Conservation (phyloP, 1,284 basidiomycete genomes). For the Entoloma clypeatum region DNA sequence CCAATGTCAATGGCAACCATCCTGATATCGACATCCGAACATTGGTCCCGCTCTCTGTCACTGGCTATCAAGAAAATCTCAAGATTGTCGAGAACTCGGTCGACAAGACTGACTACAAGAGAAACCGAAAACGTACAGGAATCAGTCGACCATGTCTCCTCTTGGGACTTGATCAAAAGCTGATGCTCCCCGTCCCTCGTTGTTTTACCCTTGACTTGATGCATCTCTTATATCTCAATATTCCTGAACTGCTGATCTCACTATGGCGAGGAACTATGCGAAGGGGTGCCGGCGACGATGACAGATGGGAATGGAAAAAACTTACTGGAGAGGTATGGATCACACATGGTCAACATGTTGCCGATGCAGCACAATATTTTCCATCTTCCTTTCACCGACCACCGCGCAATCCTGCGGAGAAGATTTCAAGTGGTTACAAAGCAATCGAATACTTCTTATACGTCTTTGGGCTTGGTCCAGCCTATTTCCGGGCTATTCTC, state of each 20-base stretch:
- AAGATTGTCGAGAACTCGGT: conserved; percentile 10
- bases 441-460: conserved; percentile 30
- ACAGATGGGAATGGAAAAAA: conserved; percentile 28
- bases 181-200: conserved; percentile 27
- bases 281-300: conserved; percentile 12
- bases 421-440: conserved; percentile 33
- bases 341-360: conserved; percentile 25
- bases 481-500: conserved; percentile 27
- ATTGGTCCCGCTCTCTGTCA: conserved; percentile 5
- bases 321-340: conserved; percentile 19
- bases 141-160: conserved; percentile 35
- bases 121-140: conserved; percentile 27
- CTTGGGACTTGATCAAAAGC: conserved; percentile 19
- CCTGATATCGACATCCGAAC: conserved; percentile 23
- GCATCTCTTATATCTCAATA: conserved; percentile 31
- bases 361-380: conserved; percentile 21
- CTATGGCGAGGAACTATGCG: conserved; percentile 30
- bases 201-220: conserved; percentile 33
- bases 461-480: conserved; percentile 33
- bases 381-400: conserved; percentile 26
- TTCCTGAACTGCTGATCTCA: conserved; percentile 28
- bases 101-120: conserved; percentile 25
- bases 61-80: conserved; percentile 21
- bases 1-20: conserved; percentile 27
- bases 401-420: conserved; percentile 29